Evolutionary conservation across 164 flowering plant species (phyloP), one percentile per base, ranked within the genome.

Genomic region (Vitis amurensis): DNA sequence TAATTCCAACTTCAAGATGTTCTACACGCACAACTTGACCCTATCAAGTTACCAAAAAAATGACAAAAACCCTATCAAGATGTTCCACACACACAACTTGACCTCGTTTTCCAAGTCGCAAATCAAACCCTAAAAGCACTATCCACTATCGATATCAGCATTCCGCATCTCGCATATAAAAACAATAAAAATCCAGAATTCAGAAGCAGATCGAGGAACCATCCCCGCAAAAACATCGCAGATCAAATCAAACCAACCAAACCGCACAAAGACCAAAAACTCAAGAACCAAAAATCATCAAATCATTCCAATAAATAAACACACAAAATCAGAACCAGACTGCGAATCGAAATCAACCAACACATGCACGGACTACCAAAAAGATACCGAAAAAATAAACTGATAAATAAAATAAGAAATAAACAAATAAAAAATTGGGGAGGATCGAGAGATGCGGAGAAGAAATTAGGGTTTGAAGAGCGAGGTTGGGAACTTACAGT

Each of bases 401-500:
- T n/a, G 10, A 11, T 0, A 13, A 14, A 62, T 0, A 44, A 44
- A 29, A 51, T 31, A 27, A 48, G 8, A 55, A 23, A 13, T 13
- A 19, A 17, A 14, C 1, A 64, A 66, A 1, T 6, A 61, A 59
- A 31, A 23, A 71, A 63, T 68, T 51, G 68, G 75, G 77, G 10
- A 8, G 30, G 55, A 77, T 63, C 67, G 53, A 55, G 1, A 51
- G 47, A 12, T 27, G 64, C 1, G 78, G 60, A 10, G 8, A 61
- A 50, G n/a, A 50, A 44, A 62, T 68, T 69, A 64, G 72, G 73
- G 75, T 44, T 70, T 57, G 64, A 67, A 69, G 56, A 15, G 29
- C 9, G 71, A 57, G 69, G 23, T 61, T 37, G 52, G 14, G 31
- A 65, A 67, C 82, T 69, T 63, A 79, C 79, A 64, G 75, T 67